A percentile compares a stretch with the other conserved stretches of the same genome.
phyloP scores from a whole-genome alignment of 2,329 filamentous ascomycete species.

The Alternaria consortialis region DNA sequence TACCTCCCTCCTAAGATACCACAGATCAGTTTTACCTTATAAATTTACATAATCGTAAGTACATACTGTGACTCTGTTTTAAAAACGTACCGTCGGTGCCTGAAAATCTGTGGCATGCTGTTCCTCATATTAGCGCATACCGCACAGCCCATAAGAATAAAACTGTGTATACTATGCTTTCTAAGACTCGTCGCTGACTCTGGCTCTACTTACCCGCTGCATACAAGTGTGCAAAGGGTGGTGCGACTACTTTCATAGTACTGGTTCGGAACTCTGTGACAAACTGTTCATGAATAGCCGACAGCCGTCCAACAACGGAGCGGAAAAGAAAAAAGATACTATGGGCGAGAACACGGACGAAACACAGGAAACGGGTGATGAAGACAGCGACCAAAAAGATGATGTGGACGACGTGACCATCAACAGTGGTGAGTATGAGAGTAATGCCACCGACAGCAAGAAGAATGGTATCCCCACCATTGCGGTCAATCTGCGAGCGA shows the following conservation, averaged over 20 bases:
- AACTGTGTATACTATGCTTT: too few relatives aligned
- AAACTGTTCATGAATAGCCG: too few relatives aligned
- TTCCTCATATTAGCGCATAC: too few relatives aligned
- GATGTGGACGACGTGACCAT: neutral
- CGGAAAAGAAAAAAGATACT: neutral
- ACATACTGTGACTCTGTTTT: neutral
- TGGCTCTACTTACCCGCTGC: too few relatives aligned
- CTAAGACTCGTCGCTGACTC: too few relatives aligned
- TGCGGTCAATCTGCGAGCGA: neutral
- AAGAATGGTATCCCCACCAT: neutral
- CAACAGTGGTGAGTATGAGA: neutral
- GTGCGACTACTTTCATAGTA: too few relatives aligned
- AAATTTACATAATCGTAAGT: neutral
- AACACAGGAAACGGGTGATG: neutral
- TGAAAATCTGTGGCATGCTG: too few relatives aligned
- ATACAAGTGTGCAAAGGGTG: too few relatives aligned
- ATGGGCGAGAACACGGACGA: neutral
- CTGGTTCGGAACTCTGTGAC: too few relatives aligned
- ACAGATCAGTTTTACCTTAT: neutral
- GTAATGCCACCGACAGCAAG: neutral
- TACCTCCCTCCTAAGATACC: neutral
- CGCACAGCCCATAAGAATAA: too few relatives aligned
- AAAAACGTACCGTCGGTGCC: too few relatives aligned
- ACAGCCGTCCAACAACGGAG: neutral
- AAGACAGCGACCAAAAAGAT: neutral